Evolutionary conservation across 192 early-diverging fungal species (phyloP).

Genomic region (Geosiphon pyriformis): DNA sequence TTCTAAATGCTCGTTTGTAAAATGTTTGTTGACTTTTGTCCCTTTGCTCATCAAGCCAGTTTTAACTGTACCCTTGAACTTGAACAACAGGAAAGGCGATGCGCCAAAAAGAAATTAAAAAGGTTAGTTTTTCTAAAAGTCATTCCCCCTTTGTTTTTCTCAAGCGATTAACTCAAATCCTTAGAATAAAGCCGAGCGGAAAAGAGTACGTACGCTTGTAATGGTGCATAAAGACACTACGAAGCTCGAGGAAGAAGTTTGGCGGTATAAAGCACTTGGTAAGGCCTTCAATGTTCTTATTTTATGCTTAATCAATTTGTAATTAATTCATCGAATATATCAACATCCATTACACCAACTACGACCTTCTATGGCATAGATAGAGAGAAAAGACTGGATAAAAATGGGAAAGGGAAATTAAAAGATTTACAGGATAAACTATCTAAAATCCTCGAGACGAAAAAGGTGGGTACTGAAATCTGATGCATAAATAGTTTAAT

Average conservation of each 20-base stretch:
- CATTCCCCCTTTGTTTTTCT: background rate
- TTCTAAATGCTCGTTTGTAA: background rate
- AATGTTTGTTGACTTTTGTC: constrained; percentile 10
- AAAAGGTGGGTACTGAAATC: constrained; percentile 49
- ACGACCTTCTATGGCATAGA: constrained; percentile 27
- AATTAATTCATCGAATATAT: constrained; percentile 8
- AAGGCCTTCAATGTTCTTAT: background rate
- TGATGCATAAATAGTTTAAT: too few relatives aligned
- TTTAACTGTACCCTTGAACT: background rate
- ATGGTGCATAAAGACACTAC: constrained; percentile 52
- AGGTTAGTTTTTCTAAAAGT: constrained; percentile 33
- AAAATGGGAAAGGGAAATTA: constrained; percentile 37
- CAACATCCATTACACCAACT: background rate
- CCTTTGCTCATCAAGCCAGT: constrained; percentile 6
- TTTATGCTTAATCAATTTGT: background rate
- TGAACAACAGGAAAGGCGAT: constrained; percentile 34
- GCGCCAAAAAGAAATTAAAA: constrained; percentile 55
- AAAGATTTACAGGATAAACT: constrained; percentile 43
- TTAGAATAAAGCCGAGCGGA: constrained; percentile 65
- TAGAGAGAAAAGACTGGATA: constrained; percentile 42
- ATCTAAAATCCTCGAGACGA: constrained; percentile 51
- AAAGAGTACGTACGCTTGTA: constrained; percentile 45
- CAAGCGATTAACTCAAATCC: too few relatives aligned
- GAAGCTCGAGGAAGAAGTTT: constrained; percentile 49
- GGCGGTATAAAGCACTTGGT: constrained; percentile 42